phyloP scores from a whole-genome alignment of 208 protist genomes.

The Trichomonas vaginalis region DNA sequence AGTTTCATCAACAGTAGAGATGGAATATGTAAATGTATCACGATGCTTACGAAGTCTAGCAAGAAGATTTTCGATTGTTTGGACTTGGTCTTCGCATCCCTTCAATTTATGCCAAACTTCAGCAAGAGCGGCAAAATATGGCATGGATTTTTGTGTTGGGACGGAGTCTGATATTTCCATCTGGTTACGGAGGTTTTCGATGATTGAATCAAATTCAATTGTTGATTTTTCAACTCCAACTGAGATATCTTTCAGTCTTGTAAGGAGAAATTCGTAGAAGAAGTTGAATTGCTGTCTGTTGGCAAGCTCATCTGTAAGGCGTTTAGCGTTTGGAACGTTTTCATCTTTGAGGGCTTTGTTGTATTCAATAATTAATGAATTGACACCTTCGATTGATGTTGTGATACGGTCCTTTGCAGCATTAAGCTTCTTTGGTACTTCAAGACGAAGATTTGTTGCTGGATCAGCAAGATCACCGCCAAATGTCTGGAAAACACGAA shows the following conservation, averaged over 20 bases:
- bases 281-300: constrained; percentile 19
- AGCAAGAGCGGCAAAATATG: constrained; percentile 5
- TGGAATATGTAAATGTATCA: neutral
- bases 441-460: neutral
- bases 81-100: neutral
- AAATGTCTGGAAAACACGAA: constrained; percentile 27
- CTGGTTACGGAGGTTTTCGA: neutral
- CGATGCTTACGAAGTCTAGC: neutral
- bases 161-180: constrained; percentile 9
- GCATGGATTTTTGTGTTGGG: constrained; percentile 5
- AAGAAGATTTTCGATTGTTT: neutral
- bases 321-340: neutral
- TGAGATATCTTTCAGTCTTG: neutral
- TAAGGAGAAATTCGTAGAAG: neutral
- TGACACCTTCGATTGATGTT: neutral
- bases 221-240: neutral
- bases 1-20: neutral
- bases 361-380: neutral
- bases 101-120: constrained; percentile 14
- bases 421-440: constrained; percentile 17
- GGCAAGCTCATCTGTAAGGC: constrained; percentile 15
- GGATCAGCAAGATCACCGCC: constrained; percentile 12
- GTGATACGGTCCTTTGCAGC: neutral
- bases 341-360: neutral
- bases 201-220: constrained; percentile 9